Conservation (phyloP, 805 yeast genomes). For the Teunomyces barrocoloradensis region DNA sequence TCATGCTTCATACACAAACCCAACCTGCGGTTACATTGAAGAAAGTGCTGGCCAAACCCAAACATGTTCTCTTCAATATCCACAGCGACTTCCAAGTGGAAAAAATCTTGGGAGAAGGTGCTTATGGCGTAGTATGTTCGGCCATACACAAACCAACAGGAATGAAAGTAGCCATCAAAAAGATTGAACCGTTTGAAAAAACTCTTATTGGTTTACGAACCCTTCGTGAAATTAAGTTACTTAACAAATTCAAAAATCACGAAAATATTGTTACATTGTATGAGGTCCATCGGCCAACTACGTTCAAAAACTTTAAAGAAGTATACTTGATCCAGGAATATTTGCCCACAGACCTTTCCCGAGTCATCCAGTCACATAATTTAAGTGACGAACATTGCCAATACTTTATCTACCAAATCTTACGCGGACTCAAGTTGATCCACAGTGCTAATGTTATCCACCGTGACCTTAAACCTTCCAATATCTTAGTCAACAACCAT, state of each 20-base stretch:
- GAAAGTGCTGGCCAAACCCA: background rate
- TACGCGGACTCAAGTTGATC: slow-evolving; percentile 67
- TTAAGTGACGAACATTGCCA: slow-evolving; percentile 67
- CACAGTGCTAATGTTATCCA: slow-evolving; percentile 75
- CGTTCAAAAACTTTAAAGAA: slow-evolving; percentile 60
- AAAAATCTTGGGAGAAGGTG: slow-evolving; percentile 73
- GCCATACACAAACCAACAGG: slow-evolving; percentile 63
- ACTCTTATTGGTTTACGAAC: slow-evolving; percentile 68
- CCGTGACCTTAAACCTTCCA: slow-evolving; percentile 75
- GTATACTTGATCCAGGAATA: slow-evolving; percentile 74
- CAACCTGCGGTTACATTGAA: background rate
- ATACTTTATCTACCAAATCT: slow-evolving; percentile 66
- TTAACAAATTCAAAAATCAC: slow-evolving; percentile 63
- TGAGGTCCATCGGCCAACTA: slow-evolving; percentile 64
- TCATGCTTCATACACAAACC: slow-evolving; percentile 1
- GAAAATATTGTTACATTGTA: slow-evolving; percentile 67
- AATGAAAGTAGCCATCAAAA: slow-evolving; percentile 71
- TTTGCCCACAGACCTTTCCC: slow-evolving; percentile 73
- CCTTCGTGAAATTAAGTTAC: slow-evolving; percentile 63
- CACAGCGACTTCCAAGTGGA: slow-evolving; percentile 59
- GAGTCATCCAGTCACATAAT: slow-evolving; percentile 54
- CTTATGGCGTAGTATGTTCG: slow-evolving; percentile 75
- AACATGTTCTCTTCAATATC: slow-evolving; percentile 50
- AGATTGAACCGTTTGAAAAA: slow-evolving; percentile 67
- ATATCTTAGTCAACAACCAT: slow-evolving; percentile 61